Conservation (phyloP, 306 rosid genomes). For the Castanopsis chinensis region DNA sequence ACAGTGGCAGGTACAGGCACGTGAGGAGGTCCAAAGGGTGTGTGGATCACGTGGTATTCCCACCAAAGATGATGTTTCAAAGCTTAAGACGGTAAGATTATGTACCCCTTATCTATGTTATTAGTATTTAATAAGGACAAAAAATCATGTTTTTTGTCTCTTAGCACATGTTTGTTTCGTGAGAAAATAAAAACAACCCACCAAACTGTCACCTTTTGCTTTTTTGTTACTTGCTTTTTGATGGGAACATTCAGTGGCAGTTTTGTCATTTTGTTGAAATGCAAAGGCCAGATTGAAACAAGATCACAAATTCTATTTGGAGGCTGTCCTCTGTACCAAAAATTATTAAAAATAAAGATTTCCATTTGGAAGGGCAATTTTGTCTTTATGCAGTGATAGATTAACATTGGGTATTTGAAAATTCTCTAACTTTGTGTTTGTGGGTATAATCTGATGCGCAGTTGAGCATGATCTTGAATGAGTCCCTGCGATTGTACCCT, state of each 20-base stretch:
- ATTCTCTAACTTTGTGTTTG: not conserved
- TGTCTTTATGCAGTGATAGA: not conserved
- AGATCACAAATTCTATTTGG: not conserved
- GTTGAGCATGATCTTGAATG: constrained; percentile 89
- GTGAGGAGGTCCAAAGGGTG: constrained; percentile 74
- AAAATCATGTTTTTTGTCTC: constrained; percentile 47
- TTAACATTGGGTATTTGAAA: not conserved
- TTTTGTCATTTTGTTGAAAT: constrained; percentile 6
- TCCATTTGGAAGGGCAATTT: not conserved
- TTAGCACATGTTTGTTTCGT: constrained; percentile 30
- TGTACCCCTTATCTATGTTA: too few species aligned
- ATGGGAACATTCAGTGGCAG: constrained; percentile 7
- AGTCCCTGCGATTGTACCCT: constrained; percentile 76
- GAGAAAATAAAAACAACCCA: constrained; percentile 1
- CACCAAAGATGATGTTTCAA: constrained; percentile 62
- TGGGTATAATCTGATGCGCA: constrained; percentile 37
- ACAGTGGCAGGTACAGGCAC: constrained; percentile 90
- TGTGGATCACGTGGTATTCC: constrained; percentile 92
- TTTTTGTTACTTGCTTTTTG: constrained; percentile 4
- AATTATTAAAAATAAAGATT: not conserved
- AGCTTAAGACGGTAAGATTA: constrained; percentile 80
- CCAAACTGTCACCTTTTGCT: constrained; percentile 30
- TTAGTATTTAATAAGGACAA: not conserved
- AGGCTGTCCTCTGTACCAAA: too few species aligned
- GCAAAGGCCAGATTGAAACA: not conserved